phyloP scores from a whole-genome alignment of 805 yeast species.

The Starmerella vitae region DNA sequence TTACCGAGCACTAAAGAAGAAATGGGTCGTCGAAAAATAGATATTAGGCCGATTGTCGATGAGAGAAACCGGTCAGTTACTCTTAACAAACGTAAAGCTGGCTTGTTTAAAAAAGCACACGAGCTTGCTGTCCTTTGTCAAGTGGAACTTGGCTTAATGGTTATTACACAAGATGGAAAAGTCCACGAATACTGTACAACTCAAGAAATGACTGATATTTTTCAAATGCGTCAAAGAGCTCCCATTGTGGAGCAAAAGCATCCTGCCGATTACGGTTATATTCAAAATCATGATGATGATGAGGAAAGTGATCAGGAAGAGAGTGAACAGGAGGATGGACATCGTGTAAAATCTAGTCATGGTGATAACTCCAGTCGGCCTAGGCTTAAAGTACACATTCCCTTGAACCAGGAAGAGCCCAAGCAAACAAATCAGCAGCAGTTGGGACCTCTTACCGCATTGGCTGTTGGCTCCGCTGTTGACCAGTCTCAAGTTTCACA shows the following conservation, averaged over 20 bases:
- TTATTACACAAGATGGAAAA: conserved; percentile 63
- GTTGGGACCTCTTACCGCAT: conserved; percentile 1
- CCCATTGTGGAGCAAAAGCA: conserved; percentile 7
- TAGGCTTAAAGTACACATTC: conserved; percentile 30
- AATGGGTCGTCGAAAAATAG: conserved; percentile 97
- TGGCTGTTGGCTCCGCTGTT: not conserved
- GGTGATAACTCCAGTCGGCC: conserved; percentile 22
- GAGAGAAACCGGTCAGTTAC: conserved; percentile 67
- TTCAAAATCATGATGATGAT: not conserved
- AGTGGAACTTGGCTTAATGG: conserved; percentile 82
- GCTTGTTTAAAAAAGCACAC: conserved; percentile 69
- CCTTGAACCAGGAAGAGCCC: conserved; percentile 12
- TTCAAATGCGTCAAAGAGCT: conserved; percentile 21
- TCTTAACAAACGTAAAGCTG: conserved; percentile 87
- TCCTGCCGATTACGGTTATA: conserved; percentile 5
- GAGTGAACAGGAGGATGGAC: conserved; percentile 1
- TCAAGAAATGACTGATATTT: conserved; percentile 43
- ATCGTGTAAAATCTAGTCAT: not conserved
- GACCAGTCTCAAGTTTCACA: not conserved
- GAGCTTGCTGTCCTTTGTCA: conserved; percentile 82
- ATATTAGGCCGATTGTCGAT: conserved; percentile 77
- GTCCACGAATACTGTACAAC: conserved; percentile 68
- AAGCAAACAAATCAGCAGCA: not conserved
- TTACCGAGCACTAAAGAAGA: not conserved
- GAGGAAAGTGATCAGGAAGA: conserved; percentile 6